Conservation (phyloP, 2,329 filamentous ascomycete genomes). For the Apiospora malaysiana region DNA sequence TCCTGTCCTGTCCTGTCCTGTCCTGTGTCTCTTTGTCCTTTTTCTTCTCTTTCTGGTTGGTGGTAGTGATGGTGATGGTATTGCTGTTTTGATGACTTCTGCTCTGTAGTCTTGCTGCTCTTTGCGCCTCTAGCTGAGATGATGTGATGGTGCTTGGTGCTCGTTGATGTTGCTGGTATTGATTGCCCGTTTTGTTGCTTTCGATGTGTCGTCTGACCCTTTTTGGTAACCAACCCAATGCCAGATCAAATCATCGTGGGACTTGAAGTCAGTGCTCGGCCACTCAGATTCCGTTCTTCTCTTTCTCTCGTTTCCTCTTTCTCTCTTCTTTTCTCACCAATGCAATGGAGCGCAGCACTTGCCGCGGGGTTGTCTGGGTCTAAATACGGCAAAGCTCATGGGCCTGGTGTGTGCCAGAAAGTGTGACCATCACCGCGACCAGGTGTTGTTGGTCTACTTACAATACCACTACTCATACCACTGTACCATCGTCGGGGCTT, state of each 20-base stretch:
- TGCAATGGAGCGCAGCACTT: constrained; percentile 24
- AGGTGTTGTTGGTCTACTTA: neutral
- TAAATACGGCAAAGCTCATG: constrained; percentile 26
- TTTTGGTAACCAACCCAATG: constrained; percentile 28
- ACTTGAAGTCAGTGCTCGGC: constrained; percentile 32
- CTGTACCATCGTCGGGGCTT: neutral
- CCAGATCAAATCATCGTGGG: constrained; percentile 13
- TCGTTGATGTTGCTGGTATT: neutral
- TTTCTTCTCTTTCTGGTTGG: neutral
- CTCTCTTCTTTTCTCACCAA: neutral
- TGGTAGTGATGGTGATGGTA: neutral
- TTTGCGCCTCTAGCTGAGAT: neutral
- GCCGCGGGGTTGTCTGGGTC: constrained; percentile 41
- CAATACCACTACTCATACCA: neutral
- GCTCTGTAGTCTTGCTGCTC: neutral
- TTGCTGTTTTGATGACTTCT: neutral
- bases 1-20: too few species aligned
- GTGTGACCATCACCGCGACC: constrained; percentile 8
- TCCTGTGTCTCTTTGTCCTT: neutral
- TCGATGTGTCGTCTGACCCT: constrained; percentile 39
- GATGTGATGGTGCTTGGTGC: neutral
- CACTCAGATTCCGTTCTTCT: constrained; percentile 42
- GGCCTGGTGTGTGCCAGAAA: constrained; percentile 1
- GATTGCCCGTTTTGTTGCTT: neutral
- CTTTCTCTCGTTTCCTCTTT: neutral